Percentiles rank a stretch among this genome's conserved stretches.
These are phyloP conservation scores for Podospora comata DNA, from an alignment of 495 filamentous ascomycete species.

Conservation along the genomic window DNA sequence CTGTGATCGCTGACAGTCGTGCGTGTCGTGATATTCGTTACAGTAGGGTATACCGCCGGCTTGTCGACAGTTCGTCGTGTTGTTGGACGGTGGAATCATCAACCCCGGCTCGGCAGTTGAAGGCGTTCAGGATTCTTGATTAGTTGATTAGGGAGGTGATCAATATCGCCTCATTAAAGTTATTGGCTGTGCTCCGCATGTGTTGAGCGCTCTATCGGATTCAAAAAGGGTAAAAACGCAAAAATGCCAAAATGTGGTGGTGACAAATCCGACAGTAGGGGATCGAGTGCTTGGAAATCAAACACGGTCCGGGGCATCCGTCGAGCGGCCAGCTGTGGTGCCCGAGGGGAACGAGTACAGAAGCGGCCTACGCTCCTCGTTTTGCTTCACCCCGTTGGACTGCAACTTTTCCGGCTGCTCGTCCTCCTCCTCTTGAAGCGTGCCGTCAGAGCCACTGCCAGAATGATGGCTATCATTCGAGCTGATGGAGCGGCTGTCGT, in stretches of 20 bases:
- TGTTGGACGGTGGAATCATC: neutral
- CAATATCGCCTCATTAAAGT: neutral
- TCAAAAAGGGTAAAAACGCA: neutral
- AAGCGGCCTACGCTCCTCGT: constrained; percentile 13
- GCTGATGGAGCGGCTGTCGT: constrained; percentile 24
- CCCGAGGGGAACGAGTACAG: constrained; percentile 18
- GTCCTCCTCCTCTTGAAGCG: constrained; percentile 28
- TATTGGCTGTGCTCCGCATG: neutral
- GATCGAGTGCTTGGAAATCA: neutral
- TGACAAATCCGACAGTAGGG: neutral
- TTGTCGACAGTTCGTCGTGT: neutral
- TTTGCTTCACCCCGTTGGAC: constrained; percentile 1
- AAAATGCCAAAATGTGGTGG: neutral
- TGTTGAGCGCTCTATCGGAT: neutral
- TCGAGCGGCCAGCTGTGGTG: constrained; percentile 16
- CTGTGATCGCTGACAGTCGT: neutral
- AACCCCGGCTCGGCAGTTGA: neutral
- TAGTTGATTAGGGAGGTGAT: neutral
- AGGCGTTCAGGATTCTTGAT: neutral
- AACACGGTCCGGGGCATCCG: constrained; percentile 9
- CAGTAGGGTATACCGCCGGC: neutral
- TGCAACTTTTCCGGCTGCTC: constrained; percentile 3
- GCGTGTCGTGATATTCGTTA: neutral
- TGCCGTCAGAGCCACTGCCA: constrained; percentile 27
- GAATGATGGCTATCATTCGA: constrained; percentile 21